phyloP scores from a whole-genome alignment of 106 monocot genomes.

The Triglochin maritima region DNA sequence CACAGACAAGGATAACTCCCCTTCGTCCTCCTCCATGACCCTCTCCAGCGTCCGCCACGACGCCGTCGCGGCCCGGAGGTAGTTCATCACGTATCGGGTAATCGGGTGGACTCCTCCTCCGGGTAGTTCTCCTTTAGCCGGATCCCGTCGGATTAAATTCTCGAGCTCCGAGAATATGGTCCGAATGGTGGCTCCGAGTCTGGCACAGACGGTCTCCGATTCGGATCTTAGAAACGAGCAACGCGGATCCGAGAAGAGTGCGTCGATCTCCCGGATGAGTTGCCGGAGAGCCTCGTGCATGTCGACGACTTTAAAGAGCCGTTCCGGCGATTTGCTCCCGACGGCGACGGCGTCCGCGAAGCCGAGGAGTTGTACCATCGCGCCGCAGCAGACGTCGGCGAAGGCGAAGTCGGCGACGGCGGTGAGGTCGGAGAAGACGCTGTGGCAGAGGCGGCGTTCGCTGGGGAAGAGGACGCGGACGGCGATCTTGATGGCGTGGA shows the following conservation, averaged over 20 bases:
- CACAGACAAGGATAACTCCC: neutral
- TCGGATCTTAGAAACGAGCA: neutral
- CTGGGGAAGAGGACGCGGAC: conserved; percentile 22
- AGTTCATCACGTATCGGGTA: conserved; percentile 86
- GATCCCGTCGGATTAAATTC: conserved; percentile 13
- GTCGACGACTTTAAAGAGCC: conserved; percentile 14
- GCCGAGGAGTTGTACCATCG: neutral
- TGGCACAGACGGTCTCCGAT: neutral
- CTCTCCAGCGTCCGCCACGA: conserved; percentile 62
- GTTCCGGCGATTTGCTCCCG: conserved; percentile 4
- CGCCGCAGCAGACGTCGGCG: conserved; percentile 3
- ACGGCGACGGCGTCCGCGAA: conserved; percentile 12
- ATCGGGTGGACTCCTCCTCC: conserved; percentile 84
- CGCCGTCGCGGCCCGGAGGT: conserved; percentile 77
- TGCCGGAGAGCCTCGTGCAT: conserved; percentile 7
- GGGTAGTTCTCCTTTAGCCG: conserved; percentile 17
- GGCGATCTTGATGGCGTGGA: conserved; percentile 6
- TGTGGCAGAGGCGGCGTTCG: conserved; percentile 25
- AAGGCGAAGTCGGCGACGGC: conserved; percentile 7
- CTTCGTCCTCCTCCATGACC: conserved; percentile 56
- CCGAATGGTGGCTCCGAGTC: conserved; percentile 10
- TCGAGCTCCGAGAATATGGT: conserved; percentile 16
- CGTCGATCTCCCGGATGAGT: conserved; percentile 8
- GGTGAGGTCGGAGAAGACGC: conserved; percentile 11
- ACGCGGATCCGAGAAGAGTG: conserved; percentile 9